These are phyloP conservation scores for Pachyrhizus erosus DNA, from an alignment of 306 rosid genomes.

Conservation along the genomic window DNA sequence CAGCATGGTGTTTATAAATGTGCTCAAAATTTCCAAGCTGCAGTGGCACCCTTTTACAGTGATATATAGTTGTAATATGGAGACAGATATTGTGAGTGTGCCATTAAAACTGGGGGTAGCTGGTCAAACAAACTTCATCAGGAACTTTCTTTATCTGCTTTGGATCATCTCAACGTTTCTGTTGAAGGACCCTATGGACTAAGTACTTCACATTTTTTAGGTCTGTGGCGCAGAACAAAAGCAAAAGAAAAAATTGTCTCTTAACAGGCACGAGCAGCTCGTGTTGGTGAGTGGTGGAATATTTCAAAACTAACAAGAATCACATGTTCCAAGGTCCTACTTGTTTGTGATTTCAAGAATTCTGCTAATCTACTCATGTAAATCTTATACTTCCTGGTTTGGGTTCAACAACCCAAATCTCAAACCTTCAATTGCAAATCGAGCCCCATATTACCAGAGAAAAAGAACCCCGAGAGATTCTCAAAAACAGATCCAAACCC, in stretches of 20 bases:
- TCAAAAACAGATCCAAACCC: no score
- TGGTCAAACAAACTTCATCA: constrained; percentile 67
- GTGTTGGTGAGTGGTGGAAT: constrained; percentile 59
- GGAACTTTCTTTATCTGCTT: constrained; percentile 50
- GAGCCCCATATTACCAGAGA: no score
- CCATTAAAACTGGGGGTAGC: constrained; percentile 59
- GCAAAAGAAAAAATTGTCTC: neutral
- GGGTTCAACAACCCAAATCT: no score
- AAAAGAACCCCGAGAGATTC: no score
- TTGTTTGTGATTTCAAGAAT: no score
- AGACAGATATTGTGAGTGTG: constrained; percentile 58
- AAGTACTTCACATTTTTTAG: constrained; percentile 52
- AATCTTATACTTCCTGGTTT: no score
- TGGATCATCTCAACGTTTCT: constrained; percentile 63
- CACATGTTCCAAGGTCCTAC: no score
- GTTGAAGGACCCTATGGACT: constrained; percentile 95
- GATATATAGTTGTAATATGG: constrained; percentile 62
- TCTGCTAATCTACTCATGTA: no score
- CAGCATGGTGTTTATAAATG: constrained; percentile 69
- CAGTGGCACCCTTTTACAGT: constrained; percentile 93
- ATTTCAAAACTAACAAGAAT: no score
- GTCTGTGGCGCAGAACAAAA: constrained; percentile 27
- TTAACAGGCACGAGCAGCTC: constrained; percentile 15
- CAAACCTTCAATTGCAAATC: no score
- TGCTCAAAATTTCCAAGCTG: constrained; percentile 70